A percentile compares a stretch with the other conserved stretches of the same genome.
These are phyloP conservation scores for Debaryomyces coudertii DNA, from an alignment of 1,139 yeast species.

Conservation along the genomic window DNA sequence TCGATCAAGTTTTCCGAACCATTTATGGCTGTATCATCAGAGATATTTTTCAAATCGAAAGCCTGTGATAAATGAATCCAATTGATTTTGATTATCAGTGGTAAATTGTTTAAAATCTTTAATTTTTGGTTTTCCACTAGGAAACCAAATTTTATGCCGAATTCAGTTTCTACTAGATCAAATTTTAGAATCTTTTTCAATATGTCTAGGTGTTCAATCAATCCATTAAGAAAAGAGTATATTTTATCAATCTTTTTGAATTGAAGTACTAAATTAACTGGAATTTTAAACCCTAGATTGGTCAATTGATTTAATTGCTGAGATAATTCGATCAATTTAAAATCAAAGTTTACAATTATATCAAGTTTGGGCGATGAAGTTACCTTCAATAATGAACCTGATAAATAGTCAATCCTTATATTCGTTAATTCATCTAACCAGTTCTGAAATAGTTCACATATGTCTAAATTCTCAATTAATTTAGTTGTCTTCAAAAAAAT, in stretches of 20 bases:
- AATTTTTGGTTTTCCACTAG: constrained; percentile 45
- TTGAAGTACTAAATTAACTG: constrained; percentile 38
- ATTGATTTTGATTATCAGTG: constrained; percentile 35
- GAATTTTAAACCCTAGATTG: constrained; percentile 61
- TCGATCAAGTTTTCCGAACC: constrained; percentile 35
- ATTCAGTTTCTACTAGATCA: constrained; percentile 21
- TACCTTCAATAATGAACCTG: constrained; percentile 43
- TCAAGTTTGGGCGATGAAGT: constrained; percentile 15
- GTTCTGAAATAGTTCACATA: constrained; percentile 40
- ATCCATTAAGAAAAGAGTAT: constrained; percentile 59
- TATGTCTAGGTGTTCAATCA: constrained; percentile 47
- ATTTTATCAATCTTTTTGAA: constrained; percentile 50
- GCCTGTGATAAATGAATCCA: constrained; percentile 65
- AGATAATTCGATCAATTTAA: constrained; percentile 44
- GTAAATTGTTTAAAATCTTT: constrained; percentile 28
- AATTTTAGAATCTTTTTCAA: constrained; percentile 32
- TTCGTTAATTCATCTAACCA: constrained; percentile 47
- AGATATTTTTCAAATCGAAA: constrained; percentile 38
- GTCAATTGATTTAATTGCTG: constrained; percentile 58
- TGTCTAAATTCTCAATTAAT: constrained; percentile 49
- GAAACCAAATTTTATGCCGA: constrained; percentile 43
- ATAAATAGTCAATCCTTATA: background rate
- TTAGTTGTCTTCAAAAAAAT: constrained; percentile 54
- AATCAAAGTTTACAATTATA: constrained; percentile 55
- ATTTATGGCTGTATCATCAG: constrained; percentile 13